Percentiles rank a stretch among this genome's conserved stretches.
These are phyloP conservation scores for Alternaria solani DNA, from an alignment of 2,329 filamentous ascomycete species.

Conservation along the genomic window DNA sequence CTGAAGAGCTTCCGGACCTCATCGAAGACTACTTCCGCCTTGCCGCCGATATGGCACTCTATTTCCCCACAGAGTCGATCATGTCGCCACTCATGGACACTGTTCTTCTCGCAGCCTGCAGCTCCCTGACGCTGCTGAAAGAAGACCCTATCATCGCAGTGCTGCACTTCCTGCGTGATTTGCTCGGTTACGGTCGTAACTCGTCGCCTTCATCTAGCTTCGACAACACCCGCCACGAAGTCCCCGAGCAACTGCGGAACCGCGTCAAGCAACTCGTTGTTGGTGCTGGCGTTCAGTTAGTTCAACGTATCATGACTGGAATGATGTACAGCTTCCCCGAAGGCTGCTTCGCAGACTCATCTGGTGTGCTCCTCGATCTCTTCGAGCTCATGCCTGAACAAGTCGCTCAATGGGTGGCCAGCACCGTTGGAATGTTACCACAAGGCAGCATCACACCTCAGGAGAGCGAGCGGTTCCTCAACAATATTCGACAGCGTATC, in stretches of 20 bases:
- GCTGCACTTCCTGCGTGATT: slow-evolving; percentile 88
- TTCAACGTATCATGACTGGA: slow-evolving; percentile 89
- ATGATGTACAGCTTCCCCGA: slow-evolving; percentile 99
- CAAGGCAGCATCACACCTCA: slow-evolving; percentile 73
- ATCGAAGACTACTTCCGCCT: slow-evolving; percentile 98
- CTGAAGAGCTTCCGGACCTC: slow-evolving; percentile 78
- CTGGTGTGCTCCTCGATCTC: slow-evolving; percentile 86
- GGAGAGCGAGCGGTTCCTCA: slow-evolving; percentile 82
- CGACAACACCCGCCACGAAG: slow-evolving; percentile 65
- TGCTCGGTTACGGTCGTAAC: slow-evolving; percentile 85
- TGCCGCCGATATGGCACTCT: slow-evolving; percentile 88
- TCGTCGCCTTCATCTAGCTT: slow-evolving; percentile 70
- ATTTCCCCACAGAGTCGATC: slow-evolving; percentile 86
- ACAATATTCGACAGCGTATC: slow-evolving; percentile 81
- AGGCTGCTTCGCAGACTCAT: slow-evolving; percentile 94
- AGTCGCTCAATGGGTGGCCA: slow-evolving; percentile 82
- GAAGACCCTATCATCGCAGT: slow-evolving; percentile 90
- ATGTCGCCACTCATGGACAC: slow-evolving; percentile 79
- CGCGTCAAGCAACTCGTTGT: slow-evolving; percentile 76
- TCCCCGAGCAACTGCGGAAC: slow-evolving; percentile 73
- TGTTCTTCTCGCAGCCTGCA: slow-evolving; percentile 86
- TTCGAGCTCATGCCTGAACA: slow-evolving; percentile 86
- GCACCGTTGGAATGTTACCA: slow-evolving; percentile 84
- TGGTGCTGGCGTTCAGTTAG: slow-evolving; percentile 76
- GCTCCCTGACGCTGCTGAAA: slow-evolving; percentile 87